These are phyloP conservation scores for Teratosphaeria gauchensis DNA, from an alignment of 2,329 filamentous ascomycete species.

Conservation along the genomic window DNA sequence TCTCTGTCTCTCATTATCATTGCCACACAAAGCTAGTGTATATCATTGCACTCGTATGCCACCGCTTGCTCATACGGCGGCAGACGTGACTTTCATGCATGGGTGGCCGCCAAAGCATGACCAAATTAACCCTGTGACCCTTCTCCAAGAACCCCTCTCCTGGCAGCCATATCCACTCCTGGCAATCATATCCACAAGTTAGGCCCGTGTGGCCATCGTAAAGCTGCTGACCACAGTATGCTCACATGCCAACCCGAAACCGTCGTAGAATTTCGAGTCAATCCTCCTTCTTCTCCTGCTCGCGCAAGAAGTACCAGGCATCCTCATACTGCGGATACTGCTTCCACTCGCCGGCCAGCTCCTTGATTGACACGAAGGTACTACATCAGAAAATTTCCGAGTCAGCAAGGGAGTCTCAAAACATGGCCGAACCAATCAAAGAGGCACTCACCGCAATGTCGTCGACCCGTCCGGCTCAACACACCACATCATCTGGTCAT, in stretches of 20 bases:
- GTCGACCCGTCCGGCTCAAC: conserved; percentile 22
- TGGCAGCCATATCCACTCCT: no score
- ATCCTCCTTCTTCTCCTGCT: conserved; percentile 16
- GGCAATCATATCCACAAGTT: not conserved
- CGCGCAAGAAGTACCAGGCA: conserved; percentile 25
- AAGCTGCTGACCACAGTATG: not conserved
- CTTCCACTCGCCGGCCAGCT: conserved; percentile 26
- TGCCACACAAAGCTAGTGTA: not conserved
- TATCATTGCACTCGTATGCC: not conserved
- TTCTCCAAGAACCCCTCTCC: not conserved
- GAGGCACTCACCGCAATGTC: conserved; percentile 20
- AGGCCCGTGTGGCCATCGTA: not conserved
- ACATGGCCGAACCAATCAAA: not conserved
- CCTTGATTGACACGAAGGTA: conserved; percentile 24
- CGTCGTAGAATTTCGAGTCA: conserved; percentile 4
- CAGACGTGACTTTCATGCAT: not conserved
- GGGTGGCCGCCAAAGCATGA: not conserved
- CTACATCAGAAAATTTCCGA: conserved; percentile 5
- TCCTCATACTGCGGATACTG: conserved; percentile 24
- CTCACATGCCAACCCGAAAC: conserved; percentile 5
- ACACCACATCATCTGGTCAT: conserved; percentile 29
- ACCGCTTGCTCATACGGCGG: not conserved
- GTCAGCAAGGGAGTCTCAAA: not conserved
- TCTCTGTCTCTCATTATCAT: not conserved
- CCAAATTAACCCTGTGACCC: not conserved